phyloP scores from a whole-genome alignment of 768 basidiomycete genomes.

The Pleurotus tuber-regium region DNA sequence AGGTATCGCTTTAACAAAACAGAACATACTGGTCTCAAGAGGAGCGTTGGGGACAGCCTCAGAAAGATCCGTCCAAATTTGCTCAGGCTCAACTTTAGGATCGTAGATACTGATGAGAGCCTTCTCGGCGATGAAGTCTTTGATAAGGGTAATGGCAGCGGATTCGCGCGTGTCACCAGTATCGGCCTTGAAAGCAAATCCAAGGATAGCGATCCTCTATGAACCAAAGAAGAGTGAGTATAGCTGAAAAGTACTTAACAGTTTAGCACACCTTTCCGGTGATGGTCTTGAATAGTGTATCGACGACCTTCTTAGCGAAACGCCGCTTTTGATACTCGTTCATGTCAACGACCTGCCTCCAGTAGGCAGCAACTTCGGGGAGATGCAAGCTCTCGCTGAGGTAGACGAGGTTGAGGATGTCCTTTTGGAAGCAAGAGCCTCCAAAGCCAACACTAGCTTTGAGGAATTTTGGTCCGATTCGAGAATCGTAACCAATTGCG shows the following conservation, averaged over 20 bases:
- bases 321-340: slow-evolving; percentile 98
- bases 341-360: slow-evolving; percentile 96
- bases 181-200: slow-evolving; percentile 99
- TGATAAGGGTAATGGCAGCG: slow-evolving; percentile 90
- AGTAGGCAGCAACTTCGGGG: slow-evolving; percentile 96
- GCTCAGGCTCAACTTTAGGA: slow-evolving; percentile 79
- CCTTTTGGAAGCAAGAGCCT: slow-evolving; percentile 99
- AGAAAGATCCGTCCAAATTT: slow-evolving; percentile 82
- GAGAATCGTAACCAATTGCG: slow-evolving; percentile 90
- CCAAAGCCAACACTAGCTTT: slow-evolving; percentile 96
- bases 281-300: slow-evolving; percentile 98
- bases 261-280: slow-evolving; percentile 77
- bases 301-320: slow-evolving; percentile 95
- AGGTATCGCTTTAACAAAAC: too few relatives aligned
- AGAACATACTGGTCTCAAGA: slow-evolving; percentile 64
- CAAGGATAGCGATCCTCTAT: slow-evolving; percentile 90
- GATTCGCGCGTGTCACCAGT: slow-evolving; percentile 99
- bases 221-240: slow-evolving; percentile 6
- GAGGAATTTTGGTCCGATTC: slow-evolving; percentile 94
- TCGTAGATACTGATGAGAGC: slow-evolving; percentile 89
- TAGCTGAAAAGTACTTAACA: background rate
- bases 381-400: slow-evolving; percentile 92
- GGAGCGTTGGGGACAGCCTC: slow-evolving; percentile 66
- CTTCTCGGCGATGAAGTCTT: slow-evolving; percentile 88
- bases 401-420: slow-evolving; percentile 98